Evolutionary conservation across 257 asterid genomes (phyloP).

Genomic region (Nicotiana obtusifolia): DNA sequence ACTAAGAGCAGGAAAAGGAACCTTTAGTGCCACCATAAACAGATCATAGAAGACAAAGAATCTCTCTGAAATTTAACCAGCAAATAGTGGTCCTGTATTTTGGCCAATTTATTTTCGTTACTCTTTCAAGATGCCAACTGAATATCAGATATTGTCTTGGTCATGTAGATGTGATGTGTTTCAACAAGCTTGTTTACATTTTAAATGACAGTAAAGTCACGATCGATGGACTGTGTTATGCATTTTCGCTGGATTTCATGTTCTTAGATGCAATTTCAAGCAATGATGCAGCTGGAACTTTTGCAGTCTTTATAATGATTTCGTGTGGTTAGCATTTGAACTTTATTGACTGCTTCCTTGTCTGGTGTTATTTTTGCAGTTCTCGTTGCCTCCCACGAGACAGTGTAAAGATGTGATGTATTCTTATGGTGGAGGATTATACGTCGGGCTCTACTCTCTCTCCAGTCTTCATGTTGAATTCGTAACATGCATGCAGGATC

Average conservation of each 20-base stretch:
- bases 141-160: neutral
- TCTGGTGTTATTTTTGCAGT: neutral
- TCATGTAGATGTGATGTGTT: neutral
- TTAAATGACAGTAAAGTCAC: neutral
- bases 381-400: neutral
- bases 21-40: neutral
- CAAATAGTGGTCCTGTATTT: neutral
- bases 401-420: neutral
- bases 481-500: neutral
- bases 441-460: neutral
- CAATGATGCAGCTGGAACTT: neutral
- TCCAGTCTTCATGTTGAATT: neutral
- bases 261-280: neutral
- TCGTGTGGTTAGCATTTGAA: neutral
- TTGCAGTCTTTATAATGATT: neutral
- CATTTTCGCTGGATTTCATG: neutral
- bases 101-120: neutral
- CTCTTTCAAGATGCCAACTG: neutral
- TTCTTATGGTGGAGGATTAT: neutral
- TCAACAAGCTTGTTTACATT: neutral
- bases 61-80: neutral
- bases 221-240: neutral
- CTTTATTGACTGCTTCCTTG: slow-evolving; percentile 2
- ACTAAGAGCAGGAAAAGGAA: neutral
- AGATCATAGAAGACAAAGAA: neutral